Percentiles rank a stretch among this genome's conserved stretches.
These are phyloP conservation scores for Peterozyma toletana DNA, from an alignment of 805 yeast species.

Conservation along the genomic window DNA sequence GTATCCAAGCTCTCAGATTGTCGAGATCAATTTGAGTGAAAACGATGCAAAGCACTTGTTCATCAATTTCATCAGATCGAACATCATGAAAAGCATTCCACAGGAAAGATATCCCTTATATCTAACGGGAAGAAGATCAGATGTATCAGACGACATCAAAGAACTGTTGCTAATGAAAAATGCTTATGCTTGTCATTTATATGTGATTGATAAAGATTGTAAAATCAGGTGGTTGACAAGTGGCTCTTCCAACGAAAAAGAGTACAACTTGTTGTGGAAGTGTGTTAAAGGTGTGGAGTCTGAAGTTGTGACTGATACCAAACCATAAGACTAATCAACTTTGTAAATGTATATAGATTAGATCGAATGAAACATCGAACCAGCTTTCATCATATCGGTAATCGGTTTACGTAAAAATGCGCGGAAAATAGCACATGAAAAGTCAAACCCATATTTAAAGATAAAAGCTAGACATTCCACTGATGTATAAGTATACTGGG, in stretches of 20 bases:
- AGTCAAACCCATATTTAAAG: too few relatives aligned
- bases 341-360: too few relatives aligned
- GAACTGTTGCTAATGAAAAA: slow-evolving; percentile 62
- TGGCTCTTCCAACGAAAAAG: slow-evolving; percentile 71
- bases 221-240: slow-evolving; percentile 89
- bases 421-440: too few relatives aligned
- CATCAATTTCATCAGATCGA: slow-evolving; percentile 39
- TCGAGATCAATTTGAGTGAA: slow-evolving; percentile 74
- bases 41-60: slow-evolving; percentile 61
- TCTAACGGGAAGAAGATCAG: slow-evolving; percentile 55
- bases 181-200: slow-evolving; percentile 75
- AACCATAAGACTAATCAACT: too few relatives aligned
- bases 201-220: slow-evolving; percentile 66
- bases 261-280: slow-evolving; percentile 56
- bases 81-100: slow-evolving; percentile 37
- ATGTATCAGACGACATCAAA: slow-evolving; percentile 49
- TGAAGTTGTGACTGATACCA: too few relatives aligned
- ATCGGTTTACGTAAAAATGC: too few relatives aligned
- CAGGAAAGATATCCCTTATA: slow-evolving; percentile 47
- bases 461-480: too few relatives aligned
- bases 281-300: slow-evolving; percentile 48
- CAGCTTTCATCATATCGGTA: too few relatives aligned
- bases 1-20: slow-evolving; percentile 55
- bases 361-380: too few relatives aligned
- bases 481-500: too few relatives aligned